phyloP scores from a whole-genome alignment of 345 rosid genomes.

The Eucalyptus polybractea region DNA sequence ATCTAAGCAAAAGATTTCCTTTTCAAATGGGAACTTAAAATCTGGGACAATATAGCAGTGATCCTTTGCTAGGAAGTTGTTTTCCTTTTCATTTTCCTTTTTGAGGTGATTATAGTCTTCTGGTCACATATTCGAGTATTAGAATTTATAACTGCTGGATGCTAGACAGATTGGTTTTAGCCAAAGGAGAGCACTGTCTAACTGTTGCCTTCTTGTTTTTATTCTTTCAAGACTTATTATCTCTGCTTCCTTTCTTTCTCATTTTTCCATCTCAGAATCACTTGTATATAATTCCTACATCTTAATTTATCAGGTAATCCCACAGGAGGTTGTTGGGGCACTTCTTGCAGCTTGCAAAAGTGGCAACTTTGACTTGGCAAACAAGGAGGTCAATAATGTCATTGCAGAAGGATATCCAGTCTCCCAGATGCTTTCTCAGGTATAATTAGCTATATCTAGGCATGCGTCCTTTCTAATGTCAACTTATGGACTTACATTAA shows the following conservation, averaged over 20 bases:
- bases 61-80: not conserved
- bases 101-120: not conserved
- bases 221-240: not conserved
- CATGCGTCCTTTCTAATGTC: not conserved
- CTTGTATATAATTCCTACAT: not conserved
- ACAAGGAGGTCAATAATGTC: slow-evolving; percentile 67
- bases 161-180: not conserved
- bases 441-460: not conserved
- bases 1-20: not conserved
- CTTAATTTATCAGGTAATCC: slow-evolving; percentile 46
- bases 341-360: slow-evolving; percentile 67
- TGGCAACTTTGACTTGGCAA: slow-evolving; percentile 80
- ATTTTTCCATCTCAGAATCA: not conserved
- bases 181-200: not conserved
- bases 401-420: slow-evolving; percentile 92
- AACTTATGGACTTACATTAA: not conserved
- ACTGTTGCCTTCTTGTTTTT: not conserved
- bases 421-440: slow-evolving; percentile 83
- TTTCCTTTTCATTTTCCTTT: not conserved
- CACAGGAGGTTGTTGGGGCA: slow-evolving; percentile 45
- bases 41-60: not conserved
- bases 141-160: not conserved
- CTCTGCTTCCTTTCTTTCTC: not conserved
- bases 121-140: not conserved
- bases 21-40: not conserved